phyloP scores from a whole-genome alignment of 768 basidiomycete genomes.

The Tremella yokohamensis region DNA sequence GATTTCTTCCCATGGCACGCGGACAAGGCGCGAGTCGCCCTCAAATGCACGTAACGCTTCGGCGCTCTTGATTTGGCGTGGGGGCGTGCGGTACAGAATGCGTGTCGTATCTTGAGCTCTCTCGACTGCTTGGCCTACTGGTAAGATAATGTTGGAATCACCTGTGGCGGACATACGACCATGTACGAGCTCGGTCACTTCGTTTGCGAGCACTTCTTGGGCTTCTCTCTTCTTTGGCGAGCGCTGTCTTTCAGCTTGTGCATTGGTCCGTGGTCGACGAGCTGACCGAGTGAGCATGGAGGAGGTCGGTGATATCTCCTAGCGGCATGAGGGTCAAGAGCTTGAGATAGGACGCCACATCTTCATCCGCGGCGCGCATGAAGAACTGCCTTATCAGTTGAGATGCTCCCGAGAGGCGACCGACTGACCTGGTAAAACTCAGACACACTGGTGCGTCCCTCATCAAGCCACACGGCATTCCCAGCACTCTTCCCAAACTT shows the following conservation, averaged over 20 bases:
- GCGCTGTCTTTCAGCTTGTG: slow-evolving; percentile 28
- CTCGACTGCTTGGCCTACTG: slow-evolving; percentile 51
- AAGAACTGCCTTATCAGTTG: slow-evolving; percentile 66
- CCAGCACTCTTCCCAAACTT: slow-evolving; percentile 98
- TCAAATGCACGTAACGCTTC: slow-evolving; percentile 63
- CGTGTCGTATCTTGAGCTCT: slow-evolving; percentile 56
- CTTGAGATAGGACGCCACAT: slow-evolving; percentile 73
- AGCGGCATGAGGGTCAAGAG: slow-evolving; percentile 74
- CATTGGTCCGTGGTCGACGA: not conserved
- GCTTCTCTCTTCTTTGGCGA: slow-evolving; percentile 55
- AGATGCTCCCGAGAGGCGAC: not conserved
- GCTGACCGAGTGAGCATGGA: slow-evolving; percentile 61
- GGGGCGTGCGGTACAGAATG: slow-evolving; percentile 55
- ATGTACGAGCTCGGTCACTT: slow-evolving; percentile 63
- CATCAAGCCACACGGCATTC: slow-evolving; percentile 89
- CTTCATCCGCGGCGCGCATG: slow-evolving; percentile 71
- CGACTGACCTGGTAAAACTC: slow-evolving; percentile 85
- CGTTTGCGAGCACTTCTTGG: slow-evolving; percentile 59
- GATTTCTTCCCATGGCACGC: slow-evolving; percentile 58
- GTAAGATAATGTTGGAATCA: not conserved
- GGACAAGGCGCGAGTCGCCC: slow-evolving; percentile 63
- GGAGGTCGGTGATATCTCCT: slow-evolving; percentile 59
- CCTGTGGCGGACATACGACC: slow-evolving; percentile 53
- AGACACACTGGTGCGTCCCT: slow-evolving; percentile 71
- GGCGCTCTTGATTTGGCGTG: slow-evolving; percentile 56